Conservation (phyloP, 208 protist genomes). For the Leishmania lainsoni region DNA sequence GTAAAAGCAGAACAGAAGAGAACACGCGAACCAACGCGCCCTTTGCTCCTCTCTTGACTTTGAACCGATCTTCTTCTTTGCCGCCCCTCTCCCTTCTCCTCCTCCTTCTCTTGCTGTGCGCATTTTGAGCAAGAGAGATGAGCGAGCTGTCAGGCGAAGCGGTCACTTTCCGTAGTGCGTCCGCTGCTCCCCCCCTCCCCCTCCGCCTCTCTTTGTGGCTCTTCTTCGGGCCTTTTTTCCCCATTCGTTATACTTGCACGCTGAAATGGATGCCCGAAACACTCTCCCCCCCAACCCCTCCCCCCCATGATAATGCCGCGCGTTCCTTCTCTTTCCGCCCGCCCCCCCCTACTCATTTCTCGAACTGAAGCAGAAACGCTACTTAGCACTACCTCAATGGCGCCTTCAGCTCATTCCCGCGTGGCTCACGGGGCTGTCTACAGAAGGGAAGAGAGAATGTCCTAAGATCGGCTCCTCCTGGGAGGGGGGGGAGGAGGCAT, state of each 20-base stretch:
- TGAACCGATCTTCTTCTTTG: slow-evolving; percentile 3
- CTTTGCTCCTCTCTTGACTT: background rate
- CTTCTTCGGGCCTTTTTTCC: background rate
- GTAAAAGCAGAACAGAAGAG: background rate
- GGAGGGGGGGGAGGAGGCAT: background rate
- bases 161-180: background rate
- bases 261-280: background rate
- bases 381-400: background rate
- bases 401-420: background rate
- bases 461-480: too few relatives aligned
- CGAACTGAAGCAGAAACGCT: background rate
- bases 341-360: background rate
- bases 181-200: background rate
- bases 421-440: background rate
- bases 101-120: background rate
- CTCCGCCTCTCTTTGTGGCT: background rate
- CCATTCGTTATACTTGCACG: background rate
- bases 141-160: background rate
- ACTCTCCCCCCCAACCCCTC: background rate
- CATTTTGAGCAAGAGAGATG: background rate
- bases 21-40: background rate
- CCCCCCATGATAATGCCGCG: background rate
- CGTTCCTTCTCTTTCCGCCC: background rate
- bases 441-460: too few relatives aligned
- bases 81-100: background rate